Evolutionary conservation across 495 filamentous ascomycete genomes (phyloP).

Genomic region (Podospora conica): DNA sequence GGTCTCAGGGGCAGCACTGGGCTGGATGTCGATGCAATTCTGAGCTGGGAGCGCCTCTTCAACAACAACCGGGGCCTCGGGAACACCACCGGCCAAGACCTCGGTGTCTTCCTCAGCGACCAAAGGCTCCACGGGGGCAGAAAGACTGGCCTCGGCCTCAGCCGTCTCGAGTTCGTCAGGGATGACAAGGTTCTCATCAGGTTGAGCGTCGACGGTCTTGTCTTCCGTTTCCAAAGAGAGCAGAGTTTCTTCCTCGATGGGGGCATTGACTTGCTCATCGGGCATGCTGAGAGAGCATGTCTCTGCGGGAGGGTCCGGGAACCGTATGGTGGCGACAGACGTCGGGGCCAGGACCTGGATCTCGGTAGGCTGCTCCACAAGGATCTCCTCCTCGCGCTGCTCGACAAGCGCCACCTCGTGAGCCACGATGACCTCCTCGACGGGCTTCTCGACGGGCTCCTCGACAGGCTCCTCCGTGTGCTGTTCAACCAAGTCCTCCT

Average conservation of each 20-base stretch:
- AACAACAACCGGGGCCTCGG: neutral
- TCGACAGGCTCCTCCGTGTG: neutral
- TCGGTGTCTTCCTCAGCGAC: neutral
- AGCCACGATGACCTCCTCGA: no score
- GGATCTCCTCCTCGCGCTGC: neutral
- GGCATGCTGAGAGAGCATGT: neutral
- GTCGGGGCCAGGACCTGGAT: neutral
- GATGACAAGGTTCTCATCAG: neutral
- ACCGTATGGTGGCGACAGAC: neutral
- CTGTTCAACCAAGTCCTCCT: neutral
- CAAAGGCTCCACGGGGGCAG: neutral
- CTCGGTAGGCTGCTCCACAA: neutral
- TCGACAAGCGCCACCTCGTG: neutral
- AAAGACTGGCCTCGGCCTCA: neutral
- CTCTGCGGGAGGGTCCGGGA: neutral
- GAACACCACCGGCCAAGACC: neutral
- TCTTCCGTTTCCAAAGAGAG: neutral
- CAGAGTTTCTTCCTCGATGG: neutral
- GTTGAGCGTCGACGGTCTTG: neutral
- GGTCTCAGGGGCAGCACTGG: neutral
- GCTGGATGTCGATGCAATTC: neutral
- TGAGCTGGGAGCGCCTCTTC: neutral
- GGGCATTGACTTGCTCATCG: neutral
- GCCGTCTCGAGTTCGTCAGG: neutral
- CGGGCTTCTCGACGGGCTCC: neutral